Evolutionary conservation across 306 rosid genomes (phyloP).

Genomic region (Quercus suber): DNA sequence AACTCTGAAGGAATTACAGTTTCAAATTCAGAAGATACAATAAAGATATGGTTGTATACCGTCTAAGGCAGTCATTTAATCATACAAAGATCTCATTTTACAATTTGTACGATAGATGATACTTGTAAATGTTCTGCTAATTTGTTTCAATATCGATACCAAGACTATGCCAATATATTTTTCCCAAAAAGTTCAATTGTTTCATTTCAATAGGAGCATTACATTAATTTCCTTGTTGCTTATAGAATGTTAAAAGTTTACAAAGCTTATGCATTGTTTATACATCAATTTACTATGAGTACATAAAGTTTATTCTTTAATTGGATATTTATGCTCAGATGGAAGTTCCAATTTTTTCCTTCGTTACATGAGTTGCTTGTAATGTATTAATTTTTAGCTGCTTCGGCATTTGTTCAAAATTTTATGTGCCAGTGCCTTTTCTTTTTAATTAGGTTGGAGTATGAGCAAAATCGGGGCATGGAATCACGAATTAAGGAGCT

Average conservation of each 20-base stretch:
- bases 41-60: too few species aligned
- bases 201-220: background rate
- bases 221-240: background rate
- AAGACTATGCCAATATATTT: background rate
- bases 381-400: background rate
- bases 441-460: constrained; percentile 66
- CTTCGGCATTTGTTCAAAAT: background rate
- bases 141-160: background rate
- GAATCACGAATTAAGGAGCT: constrained; percentile 67
- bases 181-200: background rate
- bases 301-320: background rate
- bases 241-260: background rate
- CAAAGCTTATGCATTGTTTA: background rate
- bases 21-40: too few species aligned
- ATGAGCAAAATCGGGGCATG: constrained; percentile 93
- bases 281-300: background rate
- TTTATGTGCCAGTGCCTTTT: background rate
- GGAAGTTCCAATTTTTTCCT: constrained; percentile 7
- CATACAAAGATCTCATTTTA: background rate
- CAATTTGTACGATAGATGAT: background rate
- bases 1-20: too few species aligned
- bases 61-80: too few species aligned
- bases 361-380: background rate
- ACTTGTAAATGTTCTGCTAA: background rate
- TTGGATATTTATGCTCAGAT: background rate